Evolutionary conservation across 2,329 filamentous ascomycete genomes (phyloP).

Genomic region (Pseudomassariella vexata): DNA sequence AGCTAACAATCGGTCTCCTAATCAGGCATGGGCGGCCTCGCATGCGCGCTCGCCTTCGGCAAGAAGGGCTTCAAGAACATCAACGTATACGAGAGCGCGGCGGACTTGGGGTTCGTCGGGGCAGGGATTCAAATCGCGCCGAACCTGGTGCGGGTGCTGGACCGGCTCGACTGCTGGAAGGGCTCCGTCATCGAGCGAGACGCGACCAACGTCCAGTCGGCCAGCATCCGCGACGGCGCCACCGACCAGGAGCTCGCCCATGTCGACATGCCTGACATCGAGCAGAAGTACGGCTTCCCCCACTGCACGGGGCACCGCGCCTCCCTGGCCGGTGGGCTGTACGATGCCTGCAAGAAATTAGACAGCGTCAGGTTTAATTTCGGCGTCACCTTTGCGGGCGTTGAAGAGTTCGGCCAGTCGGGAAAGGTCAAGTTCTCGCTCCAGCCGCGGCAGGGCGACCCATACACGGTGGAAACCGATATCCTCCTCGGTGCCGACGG

Average conservation of each 20-base stretch:
- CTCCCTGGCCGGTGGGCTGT: constrained; percentile 64
- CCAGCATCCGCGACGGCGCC: constrained; percentile 69
- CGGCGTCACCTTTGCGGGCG: constrained; percentile 45
- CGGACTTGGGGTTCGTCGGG: constrained; percentile 72
- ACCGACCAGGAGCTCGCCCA: constrained; percentile 64
- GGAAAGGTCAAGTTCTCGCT: constrained; percentile 52
- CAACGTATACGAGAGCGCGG: constrained; percentile 67
- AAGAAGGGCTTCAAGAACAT: constrained; percentile 71
- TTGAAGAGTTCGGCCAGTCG: constrained; percentile 55
- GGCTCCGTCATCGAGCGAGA: constrained; percentile 55
- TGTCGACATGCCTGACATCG: constrained; percentile 63
- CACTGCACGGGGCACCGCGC: constrained; percentile 77
- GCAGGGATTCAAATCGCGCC: constrained; percentile 81
- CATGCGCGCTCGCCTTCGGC: constrained; percentile 65
- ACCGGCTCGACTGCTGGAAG: constrained; percentile 66
- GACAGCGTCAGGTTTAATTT: constrained; percentile 65
- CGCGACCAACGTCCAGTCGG: constrained; percentile 64
- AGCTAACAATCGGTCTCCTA: background rate
- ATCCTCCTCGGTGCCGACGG: constrained; percentile 50
- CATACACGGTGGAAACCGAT: constrained; percentile 48
- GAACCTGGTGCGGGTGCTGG: constrained; percentile 73
- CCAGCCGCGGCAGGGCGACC: constrained; percentile 47
- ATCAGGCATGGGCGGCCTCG: constrained; percentile 72
- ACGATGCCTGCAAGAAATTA: constrained; percentile 62
- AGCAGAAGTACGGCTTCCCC: constrained; percentile 63